phyloP scores from a whole-genome alignment of 1,284 basidiomycete genomes.

The Fomitiporia mediterranea region DNA sequence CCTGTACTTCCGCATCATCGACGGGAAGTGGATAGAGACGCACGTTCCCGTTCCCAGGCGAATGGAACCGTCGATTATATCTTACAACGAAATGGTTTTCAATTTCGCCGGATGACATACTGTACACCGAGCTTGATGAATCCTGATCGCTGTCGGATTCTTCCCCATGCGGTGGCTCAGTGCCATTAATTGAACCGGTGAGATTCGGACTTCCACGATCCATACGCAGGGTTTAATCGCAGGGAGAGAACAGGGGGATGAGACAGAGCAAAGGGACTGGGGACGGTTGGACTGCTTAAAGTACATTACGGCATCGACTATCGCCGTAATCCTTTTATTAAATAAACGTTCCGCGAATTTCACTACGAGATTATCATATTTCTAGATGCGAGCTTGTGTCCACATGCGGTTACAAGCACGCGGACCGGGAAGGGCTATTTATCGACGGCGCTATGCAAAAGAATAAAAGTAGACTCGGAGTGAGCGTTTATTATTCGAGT shows the following conservation, averaged over 20 bases:
- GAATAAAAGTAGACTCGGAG: no score
- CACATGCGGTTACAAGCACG: neutral
- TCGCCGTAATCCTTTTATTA: neutral
- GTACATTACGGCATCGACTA: neutral
- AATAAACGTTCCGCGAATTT: neutral
- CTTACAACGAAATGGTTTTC: constrained; percentile 52
- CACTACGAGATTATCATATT: neutral
- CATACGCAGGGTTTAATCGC: neutral
- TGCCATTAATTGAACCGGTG: neutral
- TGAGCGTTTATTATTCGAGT: no score
- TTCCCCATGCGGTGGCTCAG: constrained; percentile 23
- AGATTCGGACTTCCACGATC: neutral
- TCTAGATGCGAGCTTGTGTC: neutral
- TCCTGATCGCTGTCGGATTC: constrained; percentile 35
- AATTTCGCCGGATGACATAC: constrained; percentile 46
- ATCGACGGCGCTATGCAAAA: neutral
- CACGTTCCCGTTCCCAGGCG: constrained; percentile 39
- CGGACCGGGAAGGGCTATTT: neutral
- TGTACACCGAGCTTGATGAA: constrained; percentile 38
- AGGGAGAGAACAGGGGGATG: neutral
- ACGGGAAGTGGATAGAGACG: constrained; percentile 63
- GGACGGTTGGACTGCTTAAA: neutral
- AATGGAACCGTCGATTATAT: constrained; percentile 58
- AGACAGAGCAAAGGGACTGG: neutral
- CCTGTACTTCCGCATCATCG: constrained; percentile 58